phyloP scores from a whole-genome alignment of 2,329 filamentous ascomycete species.

The Helminthosporium solani region DNA sequence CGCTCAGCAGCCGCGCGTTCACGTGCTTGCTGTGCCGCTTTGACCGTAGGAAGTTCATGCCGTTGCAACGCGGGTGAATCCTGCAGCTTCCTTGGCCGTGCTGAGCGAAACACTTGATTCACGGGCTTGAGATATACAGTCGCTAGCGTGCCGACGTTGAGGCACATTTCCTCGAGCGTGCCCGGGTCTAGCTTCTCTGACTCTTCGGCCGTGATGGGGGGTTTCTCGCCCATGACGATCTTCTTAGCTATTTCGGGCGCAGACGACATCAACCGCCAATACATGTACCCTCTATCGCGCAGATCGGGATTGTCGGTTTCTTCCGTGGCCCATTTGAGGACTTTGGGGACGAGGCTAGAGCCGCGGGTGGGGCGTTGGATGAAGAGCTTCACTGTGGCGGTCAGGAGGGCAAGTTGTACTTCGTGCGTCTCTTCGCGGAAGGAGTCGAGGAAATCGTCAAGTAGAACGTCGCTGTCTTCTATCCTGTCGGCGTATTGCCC shows the following conservation, averaged over 20 bases:
- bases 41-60: constrained; percentile 61
- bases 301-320: constrained; percentile 99
- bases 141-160: constrained; percentile 92
- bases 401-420: constrained; percentile 90
- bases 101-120: constrained; percentile 91
- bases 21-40: constrained; percentile 44
- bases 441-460: constrained; percentile 92
- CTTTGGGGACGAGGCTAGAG: constrained; percentile 87
- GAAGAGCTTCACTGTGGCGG: constrained; percentile 95
- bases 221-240: constrained; percentile 97
- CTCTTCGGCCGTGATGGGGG: constrained; percentile 85
- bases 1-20: constrained; percentile 36
- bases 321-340: constrained; percentile 97
- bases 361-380: constrained; percentile 95
- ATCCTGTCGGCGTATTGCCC: constrained; percentile 97
- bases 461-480: constrained; percentile 88
- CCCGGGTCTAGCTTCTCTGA: constrained; percentile 88
- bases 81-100: constrained; percentile 73
- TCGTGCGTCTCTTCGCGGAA: constrained; percentile 95
- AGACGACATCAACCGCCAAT: constrained; percentile 93
- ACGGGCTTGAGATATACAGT: constrained; percentile 98
- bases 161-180: constrained; percentile 94
- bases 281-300: constrained; percentile 96
- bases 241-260: constrained; percentile 83
- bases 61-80: constrained; percentile 86